Base-by-base conservation (phyloP, 352 stramenopile species). In the Pythium grandisporangium region DNA sequence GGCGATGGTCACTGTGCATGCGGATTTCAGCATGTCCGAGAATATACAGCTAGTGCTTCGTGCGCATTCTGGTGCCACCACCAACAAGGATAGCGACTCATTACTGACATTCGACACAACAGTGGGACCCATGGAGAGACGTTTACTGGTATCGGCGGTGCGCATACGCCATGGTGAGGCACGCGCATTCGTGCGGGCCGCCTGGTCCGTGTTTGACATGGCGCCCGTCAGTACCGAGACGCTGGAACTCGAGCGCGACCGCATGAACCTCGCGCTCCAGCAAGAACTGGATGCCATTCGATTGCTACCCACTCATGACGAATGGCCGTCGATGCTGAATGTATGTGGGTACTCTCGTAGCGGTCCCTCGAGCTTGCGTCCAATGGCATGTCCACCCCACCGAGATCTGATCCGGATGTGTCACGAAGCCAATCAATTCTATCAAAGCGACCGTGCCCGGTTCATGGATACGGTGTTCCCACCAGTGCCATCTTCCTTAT, bases 181-280 rank as follows among this genome's bases (percentile, higher is more conserved):
- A n/a, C n/a, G n/a, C n/a, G 70, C 66, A 8, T 66, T 67, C 46
- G 68, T 83, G 30, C 62, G 62, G 19, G 70, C 74, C 16, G 43
- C 63, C 5, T 83, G 73, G 44, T 10, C 38, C 2, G 11, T 58
- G 4, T 11, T 48, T 5, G 22, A 50, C 1, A 23, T 19, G 8
- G 23, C 13, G 23, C 19, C 21, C 22, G 20, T 24, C 20, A 16
- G n/a, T 41, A 14, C 7, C 8, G 19, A 30, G 4, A 8, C 5
- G 37, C 30, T 39, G 12, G 11, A 36, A 6, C 19, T 40, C 16
- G 12, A 4, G 17, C n/a, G 37, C 25, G 19, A 48, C 24, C 3
- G 19, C 14, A 19, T 33, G 2, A 24, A 35, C 5, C 10, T 12
- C 2, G 36, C 27, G 20, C 20, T 53, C n/a, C 19, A 25, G 21